Evolutionary conservation across 768 basidiomycete genomes (phyloP), one percentile per base, ranked within the genome.

Genomic region (Porphyrellus cyaneotinctus): DNA sequence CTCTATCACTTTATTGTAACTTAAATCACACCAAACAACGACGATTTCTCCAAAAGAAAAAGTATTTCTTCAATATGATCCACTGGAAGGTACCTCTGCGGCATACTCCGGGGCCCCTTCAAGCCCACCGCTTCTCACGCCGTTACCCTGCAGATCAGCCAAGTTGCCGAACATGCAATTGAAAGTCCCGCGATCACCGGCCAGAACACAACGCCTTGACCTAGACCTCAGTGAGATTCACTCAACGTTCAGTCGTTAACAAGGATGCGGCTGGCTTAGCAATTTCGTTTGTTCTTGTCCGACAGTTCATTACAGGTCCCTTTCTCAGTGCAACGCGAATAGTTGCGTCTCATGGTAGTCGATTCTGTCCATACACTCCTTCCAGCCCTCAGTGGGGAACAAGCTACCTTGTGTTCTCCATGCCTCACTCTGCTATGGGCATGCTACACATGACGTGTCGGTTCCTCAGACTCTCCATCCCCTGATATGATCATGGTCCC

Each of bases 1-100:
- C 73, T 74, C 77, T 77, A 78, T 74, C 71, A 77, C 77, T 74
- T 71, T 78, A 77, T 71, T 77, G 70, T 77, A 78, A 76, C 75
- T 70, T 70, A 75, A 74, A 72, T 66, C 32, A 45, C 62, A 57
- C 38, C 56, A 42, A 52, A 54, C 42, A 35, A 43, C 37, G 22
- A 20, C 18, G 17, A 13, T 13, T 52, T 31, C 13, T 20, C 10
- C 18, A 30, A 15, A 13, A 6, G 3, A 20, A 32, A 53, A 50
- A 32, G 26, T 20, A 46, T 51, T 47, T 45, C 32, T 46, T 24
- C 47, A 31, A n/a, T 4, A 9, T 13, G 11, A 33, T 32, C n/a
- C 18, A 20, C 33, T 31, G 22, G 24, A 28, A 45, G 24, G 37
- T 20, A 39, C 32, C 9, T 17, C 46, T n/a, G 33, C 52, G 56